phyloP scores from a whole-genome alignment of 345 rosid species.

The Abelmoschus esculentus region DNA sequence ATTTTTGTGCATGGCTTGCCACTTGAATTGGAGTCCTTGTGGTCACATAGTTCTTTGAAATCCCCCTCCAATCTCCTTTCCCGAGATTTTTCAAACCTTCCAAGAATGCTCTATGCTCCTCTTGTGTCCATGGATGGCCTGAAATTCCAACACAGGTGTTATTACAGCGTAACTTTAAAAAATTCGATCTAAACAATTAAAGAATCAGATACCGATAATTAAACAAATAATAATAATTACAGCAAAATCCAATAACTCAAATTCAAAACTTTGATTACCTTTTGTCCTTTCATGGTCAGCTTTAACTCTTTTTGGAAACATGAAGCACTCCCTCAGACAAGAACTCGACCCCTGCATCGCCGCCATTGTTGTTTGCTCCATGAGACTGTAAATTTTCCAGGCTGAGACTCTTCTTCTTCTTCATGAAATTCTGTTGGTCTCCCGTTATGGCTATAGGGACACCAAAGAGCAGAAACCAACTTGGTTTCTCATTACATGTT shows the following conservation, averaged over 20 bases:
- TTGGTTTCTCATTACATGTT: conserved; percentile 31
- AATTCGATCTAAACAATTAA: too few species aligned
- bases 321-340: conserved; percentile 38
- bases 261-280: conserved; percentile 14
- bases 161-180: too few species aligned
- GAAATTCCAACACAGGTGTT: too few species aligned
- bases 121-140: not conserved
- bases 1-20: not conserved
- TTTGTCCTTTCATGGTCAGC: conserved; percentile 14
- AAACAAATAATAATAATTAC: too few species aligned
- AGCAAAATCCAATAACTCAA: too few species aligned
- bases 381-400: conserved; percentile 30
- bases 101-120: not conserved
- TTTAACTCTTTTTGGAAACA: not conserved
- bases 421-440: conserved; percentile 14
- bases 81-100: not conserved
- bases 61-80: not conserved
- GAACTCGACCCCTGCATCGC: conserved; percentile 21
- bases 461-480: conserved; percentile 20
- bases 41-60: not conserved
- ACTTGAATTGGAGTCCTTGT: not conserved
- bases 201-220: too few species aligned
- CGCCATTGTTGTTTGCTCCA: conserved; percentile 9
- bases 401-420: conserved; percentile 36
- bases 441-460: not conserved